These are phyloP conservation scores for Cyclotella distinguenda DNA, from an alignment of 108 stramenopile genomes.

Conservation along the genomic window DNA sequence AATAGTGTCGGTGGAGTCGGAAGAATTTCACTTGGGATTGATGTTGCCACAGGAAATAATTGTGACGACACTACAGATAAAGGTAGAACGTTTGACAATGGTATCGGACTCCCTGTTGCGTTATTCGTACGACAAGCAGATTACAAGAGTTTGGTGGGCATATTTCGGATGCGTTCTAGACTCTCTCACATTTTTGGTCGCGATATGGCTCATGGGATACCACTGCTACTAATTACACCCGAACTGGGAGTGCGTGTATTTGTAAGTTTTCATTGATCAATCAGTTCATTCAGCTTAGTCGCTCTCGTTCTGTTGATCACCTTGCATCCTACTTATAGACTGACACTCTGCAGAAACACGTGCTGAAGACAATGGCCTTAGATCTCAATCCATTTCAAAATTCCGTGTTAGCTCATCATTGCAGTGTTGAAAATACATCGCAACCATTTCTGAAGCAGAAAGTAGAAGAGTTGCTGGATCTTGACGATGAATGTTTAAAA, in stretches of 20 bases:
- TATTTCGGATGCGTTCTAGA: constrained; percentile 77
- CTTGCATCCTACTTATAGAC: no score
- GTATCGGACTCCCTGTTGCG: constrained; percentile 82
- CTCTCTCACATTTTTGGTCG: constrained; percentile 61
- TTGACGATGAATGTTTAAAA: constrained; percentile 69
- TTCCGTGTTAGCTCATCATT: constrained; percentile 66
- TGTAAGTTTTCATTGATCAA: no score
- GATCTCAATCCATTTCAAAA: constrained; percentile 88
- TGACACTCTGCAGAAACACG: constrained; percentile 57
- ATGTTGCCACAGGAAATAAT: constrained; percentile 48
- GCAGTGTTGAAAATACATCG: constrained; percentile 66
- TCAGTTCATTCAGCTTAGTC: no score
- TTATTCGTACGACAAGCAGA: constrained; percentile 77
- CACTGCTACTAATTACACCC: constrained; percentile 76
- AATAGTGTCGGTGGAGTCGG: constrained; percentile 80
- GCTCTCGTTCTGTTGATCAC: no score
- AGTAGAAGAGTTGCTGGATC: constrained; percentile 79
- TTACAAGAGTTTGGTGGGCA: constrained; percentile 71
- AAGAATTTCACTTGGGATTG: constrained; percentile 54
- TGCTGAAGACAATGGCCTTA: constrained; percentile 71
- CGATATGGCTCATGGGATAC: constrained; percentile 55
- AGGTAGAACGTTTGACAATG: constrained; percentile 70
- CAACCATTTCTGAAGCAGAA: constrained; percentile 69
- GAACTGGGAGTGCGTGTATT: constrained; percentile 71
- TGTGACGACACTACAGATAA: constrained; percentile 41